Conservation (phyloP, 1,139 yeast genomes). For the Spathaspora sp. region DNA sequence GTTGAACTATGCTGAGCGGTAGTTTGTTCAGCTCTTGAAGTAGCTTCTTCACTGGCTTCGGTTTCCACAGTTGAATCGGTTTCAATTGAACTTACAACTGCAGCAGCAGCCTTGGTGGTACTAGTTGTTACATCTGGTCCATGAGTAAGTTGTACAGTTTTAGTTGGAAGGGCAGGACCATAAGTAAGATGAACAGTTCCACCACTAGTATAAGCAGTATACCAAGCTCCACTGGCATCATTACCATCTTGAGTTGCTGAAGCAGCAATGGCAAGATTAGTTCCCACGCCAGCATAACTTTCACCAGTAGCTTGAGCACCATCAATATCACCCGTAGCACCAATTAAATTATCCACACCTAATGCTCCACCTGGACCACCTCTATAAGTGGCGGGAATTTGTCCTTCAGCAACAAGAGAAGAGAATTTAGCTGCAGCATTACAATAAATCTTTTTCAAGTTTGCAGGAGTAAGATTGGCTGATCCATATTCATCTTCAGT, state of each 20-base stretch:
- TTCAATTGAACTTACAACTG: neutral
- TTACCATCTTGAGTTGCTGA: neutral
- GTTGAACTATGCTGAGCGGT: neutral
- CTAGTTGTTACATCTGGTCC: neutral
- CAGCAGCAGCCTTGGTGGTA: neutral
- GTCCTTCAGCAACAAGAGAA: slow-evolving; percentile 3
- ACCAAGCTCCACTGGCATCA: neutral
- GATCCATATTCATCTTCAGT: neutral
- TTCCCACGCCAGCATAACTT: neutral
- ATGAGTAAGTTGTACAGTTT: no score
- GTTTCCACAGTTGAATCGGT: neutral
- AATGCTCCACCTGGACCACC: neutral
- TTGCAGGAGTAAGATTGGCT: neutral
- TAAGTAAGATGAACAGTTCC: neutral
- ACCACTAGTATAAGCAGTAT: neutral
- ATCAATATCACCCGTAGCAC: neutral
- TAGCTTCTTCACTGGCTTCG: neutral
- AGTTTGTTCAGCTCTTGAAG: neutral
- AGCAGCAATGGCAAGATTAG: neutral
- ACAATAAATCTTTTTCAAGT: slow-evolving; percentile 7
- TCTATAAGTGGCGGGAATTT: slow-evolving; percentile 4
- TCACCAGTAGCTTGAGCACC: neutral
- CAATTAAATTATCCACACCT: neutral
- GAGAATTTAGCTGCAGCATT: slow-evolving; percentile 8
- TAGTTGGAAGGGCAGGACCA: neutral